Conservation (phyloP, 2,329 filamentous ascomycete genomes). For the Microdochium paspali region DNA sequence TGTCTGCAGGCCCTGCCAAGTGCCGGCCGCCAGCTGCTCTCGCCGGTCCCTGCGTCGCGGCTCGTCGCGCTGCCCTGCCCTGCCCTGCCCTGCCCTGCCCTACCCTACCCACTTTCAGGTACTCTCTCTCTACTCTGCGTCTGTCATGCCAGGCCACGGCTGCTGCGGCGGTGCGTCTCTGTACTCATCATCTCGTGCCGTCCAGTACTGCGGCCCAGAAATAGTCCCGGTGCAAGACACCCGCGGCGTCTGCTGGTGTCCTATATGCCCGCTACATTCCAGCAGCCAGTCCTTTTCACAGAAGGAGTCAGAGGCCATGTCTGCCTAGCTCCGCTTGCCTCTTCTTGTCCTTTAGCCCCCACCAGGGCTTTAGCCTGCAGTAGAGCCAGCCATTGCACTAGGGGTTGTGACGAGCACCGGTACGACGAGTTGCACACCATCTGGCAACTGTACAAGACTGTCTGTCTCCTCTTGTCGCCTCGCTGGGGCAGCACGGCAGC, state of each 20-base stretch:
- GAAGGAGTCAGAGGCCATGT: background rate
- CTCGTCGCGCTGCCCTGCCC: too few relatives aligned
- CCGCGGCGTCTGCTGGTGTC: background rate
- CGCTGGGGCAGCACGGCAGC: background rate
- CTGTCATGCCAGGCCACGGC: background rate
- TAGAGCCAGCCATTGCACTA: background rate
- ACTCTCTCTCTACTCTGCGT: too few relatives aligned
- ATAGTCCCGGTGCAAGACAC: background rate
- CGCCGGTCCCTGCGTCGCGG: too few relatives aligned
- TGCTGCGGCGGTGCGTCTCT: background rate
- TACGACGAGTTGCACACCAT: too few relatives aligned
- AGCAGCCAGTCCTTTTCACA: background rate
- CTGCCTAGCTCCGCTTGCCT: background rate
- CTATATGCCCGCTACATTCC: background rate
- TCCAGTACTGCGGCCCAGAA: background rate
- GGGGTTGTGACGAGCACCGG: too few relatives aligned
- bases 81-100: too few relatives aligned
- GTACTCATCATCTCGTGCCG: background rate
- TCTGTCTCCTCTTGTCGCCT: too few relatives aligned
- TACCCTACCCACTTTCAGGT: too few relatives aligned
- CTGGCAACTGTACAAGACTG: too few relatives aligned
- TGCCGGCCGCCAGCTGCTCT: background rate
- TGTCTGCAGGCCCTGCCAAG: background rate
- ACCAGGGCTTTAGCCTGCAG: background rate
- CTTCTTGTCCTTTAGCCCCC: background rate